Percentiles rank a stretch among this genome's conserved stretches.
Evolutionary conservation across 208 protist genomes (phyloP).

Genomic region (Trichomonas vaginalis): DNA sequence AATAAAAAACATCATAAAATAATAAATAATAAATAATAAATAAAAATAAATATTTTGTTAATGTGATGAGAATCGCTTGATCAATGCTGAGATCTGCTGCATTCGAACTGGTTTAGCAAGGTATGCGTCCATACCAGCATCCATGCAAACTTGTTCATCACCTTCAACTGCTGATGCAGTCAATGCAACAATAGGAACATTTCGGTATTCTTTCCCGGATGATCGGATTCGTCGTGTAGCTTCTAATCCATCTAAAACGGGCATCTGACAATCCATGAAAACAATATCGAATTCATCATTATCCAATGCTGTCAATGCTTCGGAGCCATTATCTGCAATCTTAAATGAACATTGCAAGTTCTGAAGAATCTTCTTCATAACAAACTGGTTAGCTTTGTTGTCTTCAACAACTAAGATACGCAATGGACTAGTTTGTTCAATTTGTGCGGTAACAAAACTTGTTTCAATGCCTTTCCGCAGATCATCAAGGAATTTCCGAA

Average conservation of each 20-base stretch:
- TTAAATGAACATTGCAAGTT: neutral
- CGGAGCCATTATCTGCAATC: neutral
- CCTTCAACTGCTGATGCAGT: conserved; percentile 27
- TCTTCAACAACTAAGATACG: conserved; percentile 20
- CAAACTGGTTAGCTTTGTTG: neutral
- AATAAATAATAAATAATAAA: too few species aligned
- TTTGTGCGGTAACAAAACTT: neutral
- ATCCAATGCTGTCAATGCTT: neutral
- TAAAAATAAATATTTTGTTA: neutral
- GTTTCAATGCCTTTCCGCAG: neutral
- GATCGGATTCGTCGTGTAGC: conserved; percentile 24
- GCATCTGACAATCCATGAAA: conserved; percentile 35
- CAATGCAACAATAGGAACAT: conserved; percentile 29
- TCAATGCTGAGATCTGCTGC: neutral
- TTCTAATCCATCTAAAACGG: conserved; percentile 29
- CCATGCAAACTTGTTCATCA: conserved; percentile 25
- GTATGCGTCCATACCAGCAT: conserved; percentile 33
- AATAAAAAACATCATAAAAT: too few species aligned
- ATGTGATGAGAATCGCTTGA: neutral
- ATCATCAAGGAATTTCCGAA: neutral
- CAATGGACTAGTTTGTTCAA: neutral
- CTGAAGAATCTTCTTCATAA: neutral
- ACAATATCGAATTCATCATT: neutral
- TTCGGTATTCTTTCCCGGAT: neutral
- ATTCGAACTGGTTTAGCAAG: conserved; percentile 30